Evolutionary conservation across 2,329 filamentous ascomycete genomes (phyloP), one percentile per base, ranked within the genome.

Genomic region (Fusarium sp.): DNA sequence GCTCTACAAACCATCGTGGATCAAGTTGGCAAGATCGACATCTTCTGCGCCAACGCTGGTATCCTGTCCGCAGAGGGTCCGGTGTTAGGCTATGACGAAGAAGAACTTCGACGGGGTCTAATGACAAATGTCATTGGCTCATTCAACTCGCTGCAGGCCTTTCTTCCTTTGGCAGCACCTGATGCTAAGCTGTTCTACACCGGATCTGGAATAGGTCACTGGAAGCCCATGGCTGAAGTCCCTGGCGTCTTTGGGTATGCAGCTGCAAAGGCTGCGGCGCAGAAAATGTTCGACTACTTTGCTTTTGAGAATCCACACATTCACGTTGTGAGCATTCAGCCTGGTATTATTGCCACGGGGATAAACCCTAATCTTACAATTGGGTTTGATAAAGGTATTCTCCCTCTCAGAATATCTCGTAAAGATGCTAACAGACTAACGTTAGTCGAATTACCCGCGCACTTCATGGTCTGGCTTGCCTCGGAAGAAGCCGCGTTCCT

Each of bases 261-360:
- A 0, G 62, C 74, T 1, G 69, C 70, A 2, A 83, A 83, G 53
- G 56, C 75, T 11, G 81, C 78, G 0, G 64, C 63, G 1, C 39
- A 70, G 4, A 78, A 79, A 30, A 61, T 83, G 46, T 73, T 78
- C 24, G 75, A 80, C 19, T 77, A 74, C 28, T 57, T 81, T 3
- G 71, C 70, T 2, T 70, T 68, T 10, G 78, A 79, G 60, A 76
- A 82, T 26, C 79, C 79, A 0, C 65, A 74, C 0, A 30, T 82
- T 1, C 71, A 75, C 15, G 71, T 82, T n/a, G 75, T 78, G 15
- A 74, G 73, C 44, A 68, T 81, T 4, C 81, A 83, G 9, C 81
- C 82, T 2, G 82, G 81, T 1, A 72, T 80, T 2, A 69, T 83
- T 6, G 74, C 70, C 6, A 82, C 78, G 0, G 80, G 77, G 5